Evolutionary conservation across 257 asterid species (phyloP).

Genomic region (Nicotiana tomentosiformis): DNA sequence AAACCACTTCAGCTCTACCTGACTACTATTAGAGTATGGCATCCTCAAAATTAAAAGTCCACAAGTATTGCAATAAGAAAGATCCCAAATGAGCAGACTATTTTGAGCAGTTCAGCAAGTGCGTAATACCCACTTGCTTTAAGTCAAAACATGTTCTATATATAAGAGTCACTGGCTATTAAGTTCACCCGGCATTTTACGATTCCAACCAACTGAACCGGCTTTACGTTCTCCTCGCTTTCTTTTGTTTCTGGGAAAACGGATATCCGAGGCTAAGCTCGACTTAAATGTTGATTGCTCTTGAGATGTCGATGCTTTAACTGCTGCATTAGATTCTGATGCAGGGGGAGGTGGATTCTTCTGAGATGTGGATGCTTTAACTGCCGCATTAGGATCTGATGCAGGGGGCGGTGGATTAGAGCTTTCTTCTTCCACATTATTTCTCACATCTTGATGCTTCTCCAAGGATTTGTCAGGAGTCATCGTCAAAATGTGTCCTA

Average conservation of each 20-base stretch:
- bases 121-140: no score
- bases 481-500: slow-evolving; percentile 30
- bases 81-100: neutral
- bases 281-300: slow-evolving; percentile 31
- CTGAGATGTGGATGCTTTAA: slow-evolving; percentile 19
- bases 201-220: slow-evolving; percentile 61
- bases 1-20: neutral
- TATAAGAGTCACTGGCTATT: slow-evolving; percentile 31
- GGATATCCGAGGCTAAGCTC: slow-evolving; percentile 45
- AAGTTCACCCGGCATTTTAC: slow-evolving; percentile 52
- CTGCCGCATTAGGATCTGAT: slow-evolving; percentile 20
- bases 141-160: neutral
- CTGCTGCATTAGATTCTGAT: slow-evolving; percentile 20
- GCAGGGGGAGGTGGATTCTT: slow-evolving; percentile 25
- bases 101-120: neutral
- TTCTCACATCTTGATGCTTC: slow-evolving; percentile 37
- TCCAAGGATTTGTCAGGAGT: slow-evolving; percentile 26
- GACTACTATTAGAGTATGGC: neutral
- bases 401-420: slow-evolving; percentile 23
- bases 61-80: neutral
- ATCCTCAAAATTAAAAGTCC: neutral
- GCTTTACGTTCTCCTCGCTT: slow-evolving; percentile 89
- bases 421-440: slow-evolving; percentile 54
- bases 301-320: slow-evolving; percentile 19
- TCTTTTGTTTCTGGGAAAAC: slow-evolving; percentile 67